These are phyloP conservation scores for Oidiodendron maius DNA, from an alignment of 495 filamentous ascomycete genomes.

Conservation along the genomic window DNA sequence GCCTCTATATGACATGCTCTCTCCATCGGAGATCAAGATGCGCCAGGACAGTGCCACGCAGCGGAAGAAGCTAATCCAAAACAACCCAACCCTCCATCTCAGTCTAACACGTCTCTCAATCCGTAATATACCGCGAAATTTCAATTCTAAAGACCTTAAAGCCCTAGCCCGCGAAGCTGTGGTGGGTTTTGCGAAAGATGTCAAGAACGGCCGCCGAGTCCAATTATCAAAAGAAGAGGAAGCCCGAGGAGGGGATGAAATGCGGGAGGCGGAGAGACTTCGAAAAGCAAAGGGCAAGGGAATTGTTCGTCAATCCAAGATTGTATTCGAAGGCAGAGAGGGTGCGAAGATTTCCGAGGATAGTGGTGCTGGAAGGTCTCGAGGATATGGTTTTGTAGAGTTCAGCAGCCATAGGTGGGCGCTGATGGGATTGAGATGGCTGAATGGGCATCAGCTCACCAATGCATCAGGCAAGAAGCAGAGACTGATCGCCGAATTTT, in stretches of 20 bases:
- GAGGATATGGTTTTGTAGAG: constrained; percentile 97
- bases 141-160: constrained; percentile 87
- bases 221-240: constrained; percentile 84
- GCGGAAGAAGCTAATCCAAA: constrained; percentile 81
- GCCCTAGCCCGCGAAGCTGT: constrained; percentile 82
- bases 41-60: constrained; percentile 84
- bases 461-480: constrained; percentile 41
- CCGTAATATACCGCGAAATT: constrained; percentile 81
- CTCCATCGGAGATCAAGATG: constrained; percentile 77
- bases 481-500: constrained; percentile 90
- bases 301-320: constrained; percentile 90
- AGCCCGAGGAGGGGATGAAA: constrained; percentile 68
- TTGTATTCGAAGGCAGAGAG: constrained; percentile 81
- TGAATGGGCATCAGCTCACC: constrained; percentile 76
- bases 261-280: constrained; percentile 66
- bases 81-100: constrained; percentile 83
- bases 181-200: constrained; percentile 89
- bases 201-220: constrained; percentile 63
- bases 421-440: constrained; percentile 88
- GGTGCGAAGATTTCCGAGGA: constrained; percentile 74
- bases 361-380: constrained; percentile 65
- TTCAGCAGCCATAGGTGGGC: constrained; percentile 92
- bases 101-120: constrained; percentile 89
- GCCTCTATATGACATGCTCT: constrained; percentile 65
- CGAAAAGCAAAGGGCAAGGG: constrained; percentile 83